Conservation (phyloP, 768 basidiomycete genomes). For the Amanita rubescens region DNA sequence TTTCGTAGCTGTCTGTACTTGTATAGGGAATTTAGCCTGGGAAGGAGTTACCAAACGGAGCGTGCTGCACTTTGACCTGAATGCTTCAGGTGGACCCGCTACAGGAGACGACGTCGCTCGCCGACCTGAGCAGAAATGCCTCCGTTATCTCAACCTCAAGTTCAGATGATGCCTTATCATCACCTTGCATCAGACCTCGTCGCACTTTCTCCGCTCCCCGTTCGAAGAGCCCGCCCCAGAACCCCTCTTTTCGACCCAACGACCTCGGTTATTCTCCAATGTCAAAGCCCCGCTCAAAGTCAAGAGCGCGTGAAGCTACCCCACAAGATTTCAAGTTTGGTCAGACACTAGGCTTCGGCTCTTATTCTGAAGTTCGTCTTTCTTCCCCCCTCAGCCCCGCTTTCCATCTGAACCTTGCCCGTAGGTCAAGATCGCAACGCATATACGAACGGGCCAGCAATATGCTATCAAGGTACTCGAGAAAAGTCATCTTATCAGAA, state of each 20-base stretch:
- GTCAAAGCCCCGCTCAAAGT: slow-evolving; percentile 32
- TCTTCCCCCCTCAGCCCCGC: not conserved
- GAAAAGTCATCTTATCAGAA: slow-evolving; percentile 74
- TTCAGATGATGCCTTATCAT: slow-evolving; percentile 44
- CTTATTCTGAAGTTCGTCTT: slow-evolving; percentile 67
- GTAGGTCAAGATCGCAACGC: slow-evolving; percentile 53
- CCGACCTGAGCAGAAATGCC: slow-evolving; percentile 67
- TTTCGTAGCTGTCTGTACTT: not conserved
- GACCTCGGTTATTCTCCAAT: too few species aligned
- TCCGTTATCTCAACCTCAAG: slow-evolving; percentile 68
- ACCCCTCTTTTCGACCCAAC: slow-evolving; percentile 17
- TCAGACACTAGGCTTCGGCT: slow-evolving; percentile 70
- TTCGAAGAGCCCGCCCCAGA: slow-evolving; percentile 41
- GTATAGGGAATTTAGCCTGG: not conserved
- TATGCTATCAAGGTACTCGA: slow-evolving; percentile 50
- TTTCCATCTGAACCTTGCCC: not conserved
- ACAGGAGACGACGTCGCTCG: slow-evolving; percentile 31
- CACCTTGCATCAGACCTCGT: slow-evolving; percentile 43
- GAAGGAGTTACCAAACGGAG: not conserved
- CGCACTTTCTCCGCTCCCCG: slow-evolving; percentile 64
- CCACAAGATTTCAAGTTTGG: slow-evolving; percentile 69
- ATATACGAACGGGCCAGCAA: slow-evolving; percentile 45
- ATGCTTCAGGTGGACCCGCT: slow-evolving; percentile 33
- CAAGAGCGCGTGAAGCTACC: slow-evolving; percentile 27
- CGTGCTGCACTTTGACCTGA: slow-evolving; percentile 9